These are phyloP conservation scores for Penicillium longicatenatum DNA, from an alignment of 495 filamentous ascomycete genomes.

Conservation along the genomic window DNA sequence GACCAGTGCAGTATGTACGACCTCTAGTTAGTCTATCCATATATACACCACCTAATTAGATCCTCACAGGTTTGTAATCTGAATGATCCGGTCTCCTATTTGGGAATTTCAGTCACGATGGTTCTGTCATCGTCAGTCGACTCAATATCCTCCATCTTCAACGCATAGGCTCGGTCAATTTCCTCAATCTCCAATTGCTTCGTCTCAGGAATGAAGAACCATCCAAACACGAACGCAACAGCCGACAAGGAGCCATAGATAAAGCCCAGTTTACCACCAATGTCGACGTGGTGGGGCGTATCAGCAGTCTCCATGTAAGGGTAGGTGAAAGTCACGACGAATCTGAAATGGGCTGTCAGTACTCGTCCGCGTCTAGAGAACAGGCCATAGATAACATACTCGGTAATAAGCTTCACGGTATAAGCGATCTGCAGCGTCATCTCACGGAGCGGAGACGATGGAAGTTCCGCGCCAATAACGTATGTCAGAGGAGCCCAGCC, in stretches of 20 bases:
- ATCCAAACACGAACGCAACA: constrained; percentile 18
- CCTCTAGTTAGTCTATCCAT: not conserved
- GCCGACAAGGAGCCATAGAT: constrained; percentile 26
- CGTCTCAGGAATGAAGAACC: constrained; percentile 21
- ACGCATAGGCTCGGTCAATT: constrained; percentile 14
- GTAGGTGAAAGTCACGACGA: constrained; percentile 26
- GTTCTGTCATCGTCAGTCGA: not conserved
- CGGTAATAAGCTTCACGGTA: constrained; percentile 24
- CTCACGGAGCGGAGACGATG: constrained; percentile 23
- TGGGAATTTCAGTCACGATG: not conserved
- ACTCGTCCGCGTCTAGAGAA: not conserved
- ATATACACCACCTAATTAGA: not conserved
- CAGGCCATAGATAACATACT: constrained; percentile 11
- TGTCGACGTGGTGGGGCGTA: constrained; percentile 18
- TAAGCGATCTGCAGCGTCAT: constrained; percentile 25
- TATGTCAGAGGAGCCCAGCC: constrained; percentile 27
- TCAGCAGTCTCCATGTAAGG: constrained; percentile 24
- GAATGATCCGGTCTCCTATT: not conserved
- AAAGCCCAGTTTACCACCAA: constrained; percentile 26
- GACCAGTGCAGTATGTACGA: too few relatives aligned
- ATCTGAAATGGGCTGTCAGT: constrained; percentile 8
- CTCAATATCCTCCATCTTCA: constrained; percentile 3
- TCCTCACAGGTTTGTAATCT: not conserved
- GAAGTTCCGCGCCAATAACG: constrained; percentile 24
- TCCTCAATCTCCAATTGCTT: constrained; percentile 17